Evolutionary conservation across 2,329 filamentous ascomycete genomes (phyloP).

Genomic region (Metarhizium robertsii): DNA sequence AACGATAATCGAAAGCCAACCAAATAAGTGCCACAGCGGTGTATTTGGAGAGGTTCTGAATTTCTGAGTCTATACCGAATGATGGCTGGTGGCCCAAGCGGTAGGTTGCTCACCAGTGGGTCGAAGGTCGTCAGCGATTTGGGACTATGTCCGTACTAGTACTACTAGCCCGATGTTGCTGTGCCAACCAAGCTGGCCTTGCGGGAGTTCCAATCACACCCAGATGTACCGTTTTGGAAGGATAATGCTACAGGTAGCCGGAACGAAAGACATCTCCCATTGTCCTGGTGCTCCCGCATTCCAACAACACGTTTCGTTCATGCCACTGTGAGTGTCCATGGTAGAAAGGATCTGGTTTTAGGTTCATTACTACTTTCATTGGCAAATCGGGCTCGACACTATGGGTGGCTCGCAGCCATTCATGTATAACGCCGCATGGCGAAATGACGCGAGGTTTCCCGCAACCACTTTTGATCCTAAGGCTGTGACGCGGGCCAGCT

Average conservation of each 20-base stretch:
- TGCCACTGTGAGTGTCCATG: not conserved
- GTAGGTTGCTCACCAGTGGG: not conserved
- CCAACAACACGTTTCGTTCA: not conserved
- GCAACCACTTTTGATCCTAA: constrained; percentile 71
- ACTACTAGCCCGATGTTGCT: constrained; percentile 11
- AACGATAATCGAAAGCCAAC: not conserved
- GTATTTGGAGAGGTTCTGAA: not conserved
- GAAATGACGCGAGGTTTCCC: constrained; percentile 43
- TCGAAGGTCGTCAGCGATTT: not conserved
- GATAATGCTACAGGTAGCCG: not conserved
- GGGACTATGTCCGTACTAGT: not conserved
- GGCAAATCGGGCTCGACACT: not conserved
- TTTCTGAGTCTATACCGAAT: too few species aligned
- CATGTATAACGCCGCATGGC: constrained; percentile 54
- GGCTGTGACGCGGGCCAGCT: constrained; percentile 72
- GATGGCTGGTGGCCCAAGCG: too few species aligned
- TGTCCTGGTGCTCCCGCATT: not conserved
- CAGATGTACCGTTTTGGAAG: not conserved
- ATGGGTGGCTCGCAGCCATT: constrained; percentile 45
- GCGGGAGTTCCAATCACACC: not conserved
- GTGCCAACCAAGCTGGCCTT: constrained; percentile 13
- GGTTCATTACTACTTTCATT: not conserved
- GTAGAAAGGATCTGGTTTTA: not conserved
- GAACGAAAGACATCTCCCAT: constrained; percentile 1
- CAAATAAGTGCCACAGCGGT: not conserved